A percentile compares a stretch with the other conserved stretches of the same genome.
phyloP scores from a whole-genome alignment of 179 eudicot species.

The Vitellaria paradoxa region DNA sequence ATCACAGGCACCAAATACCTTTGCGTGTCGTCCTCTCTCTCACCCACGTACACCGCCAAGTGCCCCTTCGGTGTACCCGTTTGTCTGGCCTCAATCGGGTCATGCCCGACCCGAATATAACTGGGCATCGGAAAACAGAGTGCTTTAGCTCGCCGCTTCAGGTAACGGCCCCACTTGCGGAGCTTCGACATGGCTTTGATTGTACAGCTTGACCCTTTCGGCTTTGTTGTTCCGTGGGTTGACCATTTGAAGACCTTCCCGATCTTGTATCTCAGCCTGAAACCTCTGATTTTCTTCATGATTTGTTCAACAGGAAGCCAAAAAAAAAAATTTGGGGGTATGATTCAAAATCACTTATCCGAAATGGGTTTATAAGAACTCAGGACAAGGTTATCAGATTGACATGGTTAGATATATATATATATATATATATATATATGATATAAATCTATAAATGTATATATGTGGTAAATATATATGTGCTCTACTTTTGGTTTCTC shows the following conservation, averaged over 20 bases:
- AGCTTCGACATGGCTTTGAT: constrained; percentile 30
- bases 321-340: background rate
- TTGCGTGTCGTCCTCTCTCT: constrained; percentile 42
- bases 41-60: constrained; percentile 72
- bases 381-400: background rate
- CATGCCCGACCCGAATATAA: constrained; percentile 37
- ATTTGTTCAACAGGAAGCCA: background rate
- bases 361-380: constrained; percentile 4
- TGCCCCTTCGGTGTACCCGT: constrained; percentile 57
- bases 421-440: background rate
- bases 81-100: constrained; percentile 19
- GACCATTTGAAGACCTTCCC: constrained; percentile 41
- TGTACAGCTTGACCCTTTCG: background rate
- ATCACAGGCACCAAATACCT: constrained; percentile 63
- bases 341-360: background rate
- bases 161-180: constrained; percentile 33
- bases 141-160: constrained; percentile 22
- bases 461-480: no score
- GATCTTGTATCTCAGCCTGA: constrained; percentile 37
- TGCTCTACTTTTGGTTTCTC: background rate
- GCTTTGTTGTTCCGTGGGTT: constrained; percentile 2
- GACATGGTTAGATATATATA: no score
- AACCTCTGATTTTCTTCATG: constrained; percentile 43
- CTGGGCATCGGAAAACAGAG: constrained; percentile 24
- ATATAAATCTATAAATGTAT: background rate